Percentiles rank a stretch among this genome's conserved stretches.
These are phyloP conservation scores for Podaxis sp. DNA, from an alignment of 768 basidiomycete genomes.

Conservation along the genomic window DNA sequence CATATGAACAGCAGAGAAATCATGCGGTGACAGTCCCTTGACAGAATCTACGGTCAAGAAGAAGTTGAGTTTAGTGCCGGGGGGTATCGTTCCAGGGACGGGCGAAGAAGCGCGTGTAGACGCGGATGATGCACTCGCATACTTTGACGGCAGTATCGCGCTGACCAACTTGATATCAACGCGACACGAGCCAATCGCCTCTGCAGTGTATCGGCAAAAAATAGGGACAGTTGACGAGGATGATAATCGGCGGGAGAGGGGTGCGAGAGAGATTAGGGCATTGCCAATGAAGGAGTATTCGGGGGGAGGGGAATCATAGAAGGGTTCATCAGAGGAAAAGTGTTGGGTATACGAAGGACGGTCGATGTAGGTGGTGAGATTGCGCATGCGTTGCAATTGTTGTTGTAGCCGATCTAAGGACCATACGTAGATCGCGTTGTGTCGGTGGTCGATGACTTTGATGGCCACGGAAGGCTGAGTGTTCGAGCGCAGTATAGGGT, in stretches of 20 bases:
- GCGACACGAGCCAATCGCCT: conserved; percentile 94
- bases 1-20: conserved; percentile 82
- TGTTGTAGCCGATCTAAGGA: conserved; percentile 85
- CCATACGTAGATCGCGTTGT: conserved; percentile 90
- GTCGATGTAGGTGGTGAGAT: conserved; percentile 85
- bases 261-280: conserved; percentile 76
- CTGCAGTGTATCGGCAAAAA: conserved; percentile 90
- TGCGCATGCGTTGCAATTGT: conserved; percentile 91
- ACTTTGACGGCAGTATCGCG: conserved; percentile 58
- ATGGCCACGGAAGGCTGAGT: conserved; percentile 84
- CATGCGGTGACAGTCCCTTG: conserved; percentile 86
- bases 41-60: conserved; percentile 84
- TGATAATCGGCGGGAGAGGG: conserved; percentile 74
- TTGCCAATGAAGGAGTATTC: conserved; percentile 93
- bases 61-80: conserved; percentile 82
- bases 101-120: conserved; percentile 80
- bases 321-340: conserved; percentile 91
- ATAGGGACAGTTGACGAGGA: conserved; percentile 81
- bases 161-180: conserved; percentile 81
- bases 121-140: conserved; percentile 56
- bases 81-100: conserved; percentile 58
- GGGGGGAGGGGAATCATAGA: conserved; percentile 85
- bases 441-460: conserved; percentile 87
- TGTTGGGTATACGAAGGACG: conserved; percentile 92
- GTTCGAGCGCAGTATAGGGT: conserved; percentile 68